Base-by-base conservation (phyloP, 768 basidiomycete genomes). In the Kwoniella europaea region DNA sequence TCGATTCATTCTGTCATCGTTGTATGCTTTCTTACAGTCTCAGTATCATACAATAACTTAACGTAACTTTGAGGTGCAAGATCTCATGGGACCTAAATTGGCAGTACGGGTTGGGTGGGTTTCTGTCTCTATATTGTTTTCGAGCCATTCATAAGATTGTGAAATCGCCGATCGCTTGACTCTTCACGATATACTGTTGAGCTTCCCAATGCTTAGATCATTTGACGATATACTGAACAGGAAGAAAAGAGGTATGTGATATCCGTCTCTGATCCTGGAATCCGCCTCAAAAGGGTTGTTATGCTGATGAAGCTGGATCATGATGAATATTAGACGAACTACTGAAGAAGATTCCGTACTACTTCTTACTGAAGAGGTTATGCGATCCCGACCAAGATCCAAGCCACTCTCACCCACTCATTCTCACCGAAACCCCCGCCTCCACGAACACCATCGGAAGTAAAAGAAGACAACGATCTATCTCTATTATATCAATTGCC, bases 321-420 rank as follows among this genome's bases (percentile, higher is more conserved):
- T 10, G 13, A 29, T 22, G 15, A 10, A 15, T 29, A 15, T 59
- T 22, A 43, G 59, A 29, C 35, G 41, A 43, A 61, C 16, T 42
- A 16, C 42, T 10, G 2, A 13, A 10, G 0, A 58, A 58, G 27
- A 61, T 61, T 15, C 59, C 59, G 20, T 61, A 61, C 42, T 61
- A 61, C n/a, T 61, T 61, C 59, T 3, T 61, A 42, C 59, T 61
- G 18, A 44, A 61, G 41, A 12, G 12, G n/a, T 44, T 61, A 43
- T 61, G 59, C 41, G 9, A 15, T 16, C 57, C 12, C 24, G 29
- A 59, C 27, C 13, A 41, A 13, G n/a, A n/a, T 24, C 10, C 4
- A 18, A 15, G 5, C 27, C 24, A 10, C n/a, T 41, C 57, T 59
- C 24, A 59, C 12, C 24, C 57, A 10, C 57, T 59, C 16, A 59